Evolutionary conservation across 192 early-diverging fungal genomes (phyloP).

Genomic region (Martensiomyces pterosporus): DNA sequence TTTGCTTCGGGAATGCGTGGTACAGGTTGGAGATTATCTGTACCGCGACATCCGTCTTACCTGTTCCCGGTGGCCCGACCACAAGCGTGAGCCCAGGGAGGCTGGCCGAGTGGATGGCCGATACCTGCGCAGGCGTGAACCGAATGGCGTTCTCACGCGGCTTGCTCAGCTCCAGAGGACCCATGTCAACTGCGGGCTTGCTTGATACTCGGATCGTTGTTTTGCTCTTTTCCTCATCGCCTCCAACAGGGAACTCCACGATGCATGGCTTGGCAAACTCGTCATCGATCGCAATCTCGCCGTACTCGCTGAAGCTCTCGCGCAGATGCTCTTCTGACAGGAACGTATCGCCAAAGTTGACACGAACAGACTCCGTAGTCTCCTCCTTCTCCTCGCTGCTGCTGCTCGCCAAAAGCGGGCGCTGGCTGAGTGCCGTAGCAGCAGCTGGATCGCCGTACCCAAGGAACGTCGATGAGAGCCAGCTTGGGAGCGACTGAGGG

Average conservation of each 20-base stretch:
- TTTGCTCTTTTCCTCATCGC: conserved; percentile 15
- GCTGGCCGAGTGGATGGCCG: conserved; percentile 81
- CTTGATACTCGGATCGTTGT: conserved; percentile 57
- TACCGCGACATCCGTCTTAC: conserved; percentile 97
- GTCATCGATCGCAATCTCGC: neutral
- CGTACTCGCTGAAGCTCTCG: conserved; percentile 54
- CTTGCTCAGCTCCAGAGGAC: conserved; percentile 70
- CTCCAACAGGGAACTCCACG: conserved; percentile 57
- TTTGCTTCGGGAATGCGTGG: conserved; percentile 84
- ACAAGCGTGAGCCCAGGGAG: conserved; percentile 87
- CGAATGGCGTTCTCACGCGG: conserved; percentile 67
- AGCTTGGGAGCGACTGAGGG: conserved; percentile 67
- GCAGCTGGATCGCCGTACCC: conserved; percentile 92
- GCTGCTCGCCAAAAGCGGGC: too few species aligned
- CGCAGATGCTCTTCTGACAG: conserved; percentile 72
- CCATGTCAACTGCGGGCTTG: conserved; percentile 63
- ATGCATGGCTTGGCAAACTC: conserved; percentile 61
- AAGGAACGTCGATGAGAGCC: conserved; percentile 87
- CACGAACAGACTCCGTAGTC: conserved; percentile 55
- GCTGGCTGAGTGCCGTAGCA: conserved; percentile 50
- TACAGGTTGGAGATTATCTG: conserved; percentile 96
- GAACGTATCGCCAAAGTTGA: conserved; percentile 90
- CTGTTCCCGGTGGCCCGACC: conserved; percentile 97
- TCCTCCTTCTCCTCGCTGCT: too few species aligned
- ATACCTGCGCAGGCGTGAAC: conserved; percentile 83